Percentiles rank a stretch among this genome's conserved stretches.
These are phyloP conservation scores for Phytophthora nicotianae DNA, from an alignment of 352 stramenopile species.

Conservation along the genomic window DNA sequence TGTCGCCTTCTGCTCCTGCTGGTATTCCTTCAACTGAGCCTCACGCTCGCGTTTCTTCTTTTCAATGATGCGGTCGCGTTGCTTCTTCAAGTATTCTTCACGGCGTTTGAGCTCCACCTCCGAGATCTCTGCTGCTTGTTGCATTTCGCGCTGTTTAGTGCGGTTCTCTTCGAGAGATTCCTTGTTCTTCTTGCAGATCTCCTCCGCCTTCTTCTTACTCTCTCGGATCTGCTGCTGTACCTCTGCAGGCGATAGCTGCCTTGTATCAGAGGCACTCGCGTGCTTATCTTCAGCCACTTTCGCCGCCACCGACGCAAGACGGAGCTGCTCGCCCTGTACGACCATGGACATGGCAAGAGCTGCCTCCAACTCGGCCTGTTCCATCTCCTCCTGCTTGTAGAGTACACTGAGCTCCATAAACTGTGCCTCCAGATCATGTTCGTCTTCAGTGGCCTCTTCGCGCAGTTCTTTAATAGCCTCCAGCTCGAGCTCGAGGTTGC, in stretches of 20 bases:
- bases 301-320: conserved; percentile 51
- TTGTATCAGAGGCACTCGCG: conserved; percentile 34
- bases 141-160: conserved; percentile 70
- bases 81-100: conserved; percentile 76
- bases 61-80: conserved; percentile 78
- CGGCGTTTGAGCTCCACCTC: conserved; percentile 74
- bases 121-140: conserved; percentile 66
- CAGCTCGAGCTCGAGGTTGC: conserved; percentile 90
- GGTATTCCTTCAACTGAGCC: conserved; percentile 72
- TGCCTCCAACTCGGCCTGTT: conserved; percentile 79
- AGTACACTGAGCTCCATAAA: conserved; percentile 87
- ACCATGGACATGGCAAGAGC: conserved; percentile 80
- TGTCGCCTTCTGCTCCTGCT: conserved; percentile 71
- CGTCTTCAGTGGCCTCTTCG: conserved; percentile 48
- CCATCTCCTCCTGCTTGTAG: conserved; percentile 89
- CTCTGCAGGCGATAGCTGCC: conserved; percentile 49
- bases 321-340: conserved; percentile 74
- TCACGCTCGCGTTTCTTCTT: conserved; percentile 85
- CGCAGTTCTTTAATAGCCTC: conserved; percentile 86
- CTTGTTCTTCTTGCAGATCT: conserved; percentile 80
- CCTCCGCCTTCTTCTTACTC: conserved; percentile 74
- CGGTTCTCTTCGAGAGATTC: conserved; percentile 73
- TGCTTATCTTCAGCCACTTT: conserved; percentile 75
- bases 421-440: conserved; percentile 60
- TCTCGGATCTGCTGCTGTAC: conserved; percentile 62